Percentiles rank a stretch among this genome's conserved stretches.
Evolutionary conservation across 2,329 filamentous ascomycete species (phyloP).

Genomic region (Hypoxylon sp.): DNA sequence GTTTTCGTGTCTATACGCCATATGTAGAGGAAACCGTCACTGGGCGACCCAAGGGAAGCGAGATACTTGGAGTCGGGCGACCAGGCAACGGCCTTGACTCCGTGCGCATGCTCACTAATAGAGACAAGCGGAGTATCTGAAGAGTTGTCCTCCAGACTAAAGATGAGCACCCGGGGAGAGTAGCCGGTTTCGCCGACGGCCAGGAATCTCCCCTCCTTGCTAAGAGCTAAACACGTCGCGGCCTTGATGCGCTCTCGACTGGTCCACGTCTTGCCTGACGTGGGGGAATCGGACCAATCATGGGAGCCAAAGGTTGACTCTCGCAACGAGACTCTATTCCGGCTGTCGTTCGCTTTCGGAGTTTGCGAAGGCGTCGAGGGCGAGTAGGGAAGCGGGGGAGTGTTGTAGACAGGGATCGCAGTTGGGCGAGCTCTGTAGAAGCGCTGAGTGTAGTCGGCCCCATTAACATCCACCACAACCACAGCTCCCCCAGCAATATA

Average conservation of each 20-base stretch:
- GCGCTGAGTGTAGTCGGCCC: constrained; percentile 76
- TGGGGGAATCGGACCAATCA: constrained; percentile 72
- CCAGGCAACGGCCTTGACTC: constrained; percentile 89
- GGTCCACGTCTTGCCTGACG: constrained; percentile 80
- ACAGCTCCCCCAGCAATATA: constrained; percentile 94
- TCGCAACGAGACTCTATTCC: constrained; percentile 66
- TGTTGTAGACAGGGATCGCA: constrained; percentile 73
- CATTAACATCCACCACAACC: constrained; percentile 85
- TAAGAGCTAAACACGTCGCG: constrained; percentile 89
- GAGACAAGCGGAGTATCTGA: constrained; percentile 86
- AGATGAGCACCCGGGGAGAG: constrained; percentile 89
- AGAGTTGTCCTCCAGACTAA: constrained; percentile 82
- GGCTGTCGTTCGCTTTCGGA: constrained; percentile 72
- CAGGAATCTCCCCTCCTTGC: constrained; percentile 85
- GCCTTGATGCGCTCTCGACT: constrained; percentile 94
- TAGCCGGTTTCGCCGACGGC: constrained; percentile 97
- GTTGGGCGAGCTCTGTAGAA: constrained; percentile 91
- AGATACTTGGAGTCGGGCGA: constrained; percentile 87
- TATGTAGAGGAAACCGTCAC: constrained; percentile 93
- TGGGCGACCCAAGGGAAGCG: constrained; percentile 86
- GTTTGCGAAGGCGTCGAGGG: constrained; percentile 65
- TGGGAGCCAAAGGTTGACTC: constrained; percentile 60
- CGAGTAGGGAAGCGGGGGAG: constrained; percentile 63
- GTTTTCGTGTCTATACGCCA: constrained; percentile 89
- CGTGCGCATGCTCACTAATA: constrained; percentile 89